Evolutionary conservation across 257 asterid genomes (phyloP).

Genomic region (Gentiana dahurica): DNA sequence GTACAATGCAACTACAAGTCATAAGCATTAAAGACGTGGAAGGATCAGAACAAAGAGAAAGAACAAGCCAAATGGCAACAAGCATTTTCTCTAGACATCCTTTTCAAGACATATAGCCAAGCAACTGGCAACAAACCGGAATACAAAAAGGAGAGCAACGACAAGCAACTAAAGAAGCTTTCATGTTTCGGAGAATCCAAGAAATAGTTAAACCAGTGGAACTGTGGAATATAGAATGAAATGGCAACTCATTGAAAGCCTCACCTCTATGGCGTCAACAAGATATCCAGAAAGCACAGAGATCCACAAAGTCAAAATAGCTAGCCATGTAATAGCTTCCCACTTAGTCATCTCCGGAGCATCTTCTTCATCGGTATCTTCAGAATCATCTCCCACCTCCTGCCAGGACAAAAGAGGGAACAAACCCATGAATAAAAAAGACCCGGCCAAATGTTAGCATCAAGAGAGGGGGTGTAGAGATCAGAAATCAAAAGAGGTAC

Average conservation of each 20-base stretch:
- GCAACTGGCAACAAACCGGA: too few species aligned
- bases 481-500: slow-evolving; percentile 6
- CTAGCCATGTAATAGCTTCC: slow-evolving; percentile 89
- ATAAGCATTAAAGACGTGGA: too few species aligned
- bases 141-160: background rate
- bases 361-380: slow-evolving; percentile 52
- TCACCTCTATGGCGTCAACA: slow-evolving; percentile 86
- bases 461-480: background rate
- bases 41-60: too few species aligned
- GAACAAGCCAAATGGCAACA: too few species aligned
- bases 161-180: too few species aligned
- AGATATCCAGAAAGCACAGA: slow-evolving; percentile 91
- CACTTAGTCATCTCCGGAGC: slow-evolving; percentile 63
- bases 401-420: slow-evolving; percentile 13
- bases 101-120: too few species aligned
- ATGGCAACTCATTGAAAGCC: background rate
- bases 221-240: background rate
- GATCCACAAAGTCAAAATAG: slow-evolving; percentile 75
- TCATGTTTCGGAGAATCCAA: too few species aligned
- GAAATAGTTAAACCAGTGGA: background rate
- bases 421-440: too few species aligned
- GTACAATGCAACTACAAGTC: too few species aligned
- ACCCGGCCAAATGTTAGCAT: background rate
- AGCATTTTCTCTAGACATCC: too few species aligned
- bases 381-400: slow-evolving; percentile 41